Evolutionary conservation across 441 rosid species (phyloP).

Genomic region (Corymbia calophylla): DNA sequence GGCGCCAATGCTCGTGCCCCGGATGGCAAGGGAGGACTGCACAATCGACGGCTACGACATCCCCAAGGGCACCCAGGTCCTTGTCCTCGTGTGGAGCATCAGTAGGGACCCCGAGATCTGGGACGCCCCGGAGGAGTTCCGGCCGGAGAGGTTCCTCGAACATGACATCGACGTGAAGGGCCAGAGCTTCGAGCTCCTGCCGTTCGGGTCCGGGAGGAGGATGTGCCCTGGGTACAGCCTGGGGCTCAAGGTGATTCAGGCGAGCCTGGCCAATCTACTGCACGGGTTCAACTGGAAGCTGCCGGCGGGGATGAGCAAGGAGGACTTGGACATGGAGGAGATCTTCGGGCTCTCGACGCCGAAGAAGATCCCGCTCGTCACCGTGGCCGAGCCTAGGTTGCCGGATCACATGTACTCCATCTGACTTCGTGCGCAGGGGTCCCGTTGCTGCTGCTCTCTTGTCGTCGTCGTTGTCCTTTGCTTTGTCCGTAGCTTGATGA

Average conservation of each 20-base stretch:
- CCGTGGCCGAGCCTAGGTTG: conserved; percentile 33
- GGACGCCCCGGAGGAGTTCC: conserved; percentile 24
- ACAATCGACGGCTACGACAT: conserved; percentile 22
- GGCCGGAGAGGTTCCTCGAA: conserved; percentile 26
- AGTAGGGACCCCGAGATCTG: conserved; percentile 26
- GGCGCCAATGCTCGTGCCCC: conserved; percentile 29
- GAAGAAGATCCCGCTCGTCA: conserved; percentile 37
- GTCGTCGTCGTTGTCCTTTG: not conserved
- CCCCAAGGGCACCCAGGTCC: conserved; percentile 14
- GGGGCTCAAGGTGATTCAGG: conserved; percentile 31
- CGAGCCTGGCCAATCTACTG: conserved; percentile 28
- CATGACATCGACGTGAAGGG: conserved; percentile 26
- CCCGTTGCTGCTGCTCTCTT: not conserved
- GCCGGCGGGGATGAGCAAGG: not conserved
- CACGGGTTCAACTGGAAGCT: conserved; percentile 40
- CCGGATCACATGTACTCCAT: conserved; percentile 24
- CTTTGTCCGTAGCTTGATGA: not conserved
- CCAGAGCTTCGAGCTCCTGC: conserved; percentile 27
- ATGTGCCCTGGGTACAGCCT: conserved; percentile 36
- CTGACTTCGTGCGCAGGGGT: not conserved
- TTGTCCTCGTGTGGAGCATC: conserved; percentile 26
- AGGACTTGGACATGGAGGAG: conserved; percentile 50
- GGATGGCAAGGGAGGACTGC: conserved; percentile 18
- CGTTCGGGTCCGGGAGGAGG: conserved; percentile 43
- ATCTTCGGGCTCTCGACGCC: conserved; percentile 52